These are phyloP conservation scores for Aristolochia contorta DNA, from an alignment of 164 flowering plant genomes.

Conservation along the genomic window DNA sequence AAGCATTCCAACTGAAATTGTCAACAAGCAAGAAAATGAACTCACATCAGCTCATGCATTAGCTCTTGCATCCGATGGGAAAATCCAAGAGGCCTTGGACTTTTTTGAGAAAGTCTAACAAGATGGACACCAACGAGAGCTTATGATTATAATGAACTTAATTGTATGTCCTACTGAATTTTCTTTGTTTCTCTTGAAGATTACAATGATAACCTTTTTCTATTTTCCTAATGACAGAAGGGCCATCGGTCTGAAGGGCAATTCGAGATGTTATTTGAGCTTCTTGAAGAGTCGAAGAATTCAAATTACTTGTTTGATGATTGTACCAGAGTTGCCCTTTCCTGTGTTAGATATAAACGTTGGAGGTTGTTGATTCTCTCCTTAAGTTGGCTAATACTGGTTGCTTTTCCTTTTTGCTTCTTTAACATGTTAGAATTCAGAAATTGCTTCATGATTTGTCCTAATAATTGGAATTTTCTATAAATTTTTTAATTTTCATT, in stretches of 20 bases:
- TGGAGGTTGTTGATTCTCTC: constrained; percentile 33
- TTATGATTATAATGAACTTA: constrained; percentile 51
- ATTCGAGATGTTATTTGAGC: constrained; percentile 34
- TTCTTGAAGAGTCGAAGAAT: constrained; percentile 52
- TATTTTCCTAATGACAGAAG: constrained; percentile 37
- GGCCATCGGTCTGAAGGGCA: constrained; percentile 39
- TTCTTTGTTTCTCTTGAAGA: background rate
- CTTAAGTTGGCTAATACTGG: constrained; percentile 1
- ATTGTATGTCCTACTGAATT: constrained; percentile 42
- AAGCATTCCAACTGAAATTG: constrained; percentile 32
- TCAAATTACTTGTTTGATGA: constrained; percentile 55
- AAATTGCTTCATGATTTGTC: no score
- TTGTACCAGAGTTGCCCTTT: constrained; percentile 40
- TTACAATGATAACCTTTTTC: no score
- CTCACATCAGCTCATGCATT: no score
- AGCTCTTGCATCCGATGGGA: constrained; percentile 62
- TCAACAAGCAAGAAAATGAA: constrained; percentile 50
- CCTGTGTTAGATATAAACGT: constrained; percentile 42
- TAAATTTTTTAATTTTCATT: no score
- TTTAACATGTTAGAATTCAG: background rate
- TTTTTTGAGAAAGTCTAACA: constrained; percentile 53
- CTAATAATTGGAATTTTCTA: no score
- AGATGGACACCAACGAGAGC: constrained; percentile 37
- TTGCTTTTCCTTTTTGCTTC: constrained; percentile 2
- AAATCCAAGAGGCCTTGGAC: constrained; percentile 50